Conservation (phyloP, 2,329 filamentous ascomycete genomes). For the Scedosporium aurantiacum region DNA sequence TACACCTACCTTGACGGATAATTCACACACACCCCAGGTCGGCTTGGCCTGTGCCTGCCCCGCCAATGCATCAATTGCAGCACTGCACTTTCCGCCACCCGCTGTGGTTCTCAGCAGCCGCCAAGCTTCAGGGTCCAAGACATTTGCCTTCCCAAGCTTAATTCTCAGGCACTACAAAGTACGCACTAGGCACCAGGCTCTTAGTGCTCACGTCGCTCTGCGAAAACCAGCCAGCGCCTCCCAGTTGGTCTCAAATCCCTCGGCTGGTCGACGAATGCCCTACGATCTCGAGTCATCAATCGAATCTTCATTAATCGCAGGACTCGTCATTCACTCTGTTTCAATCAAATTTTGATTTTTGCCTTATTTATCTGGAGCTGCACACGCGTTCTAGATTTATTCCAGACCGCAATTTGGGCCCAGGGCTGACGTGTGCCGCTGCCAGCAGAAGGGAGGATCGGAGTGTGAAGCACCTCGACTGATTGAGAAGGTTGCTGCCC, state of each 20-base stretch:
- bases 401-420: background rate
- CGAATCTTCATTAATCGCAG: background rate
- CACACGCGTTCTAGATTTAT: background rate
- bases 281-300: background rate
- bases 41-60: background rate
- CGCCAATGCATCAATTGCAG: background rate
- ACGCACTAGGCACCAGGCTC: background rate
- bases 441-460: background rate
- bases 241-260: no score
- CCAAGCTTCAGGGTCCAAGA: background rate
- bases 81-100: no score
- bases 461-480: background rate
- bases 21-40: background rate
- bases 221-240: no score
- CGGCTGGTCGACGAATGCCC: no score
- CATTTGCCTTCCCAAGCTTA: background rate
- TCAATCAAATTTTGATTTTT: background rate
- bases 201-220: background rate
- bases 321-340: background rate
- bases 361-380: background rate
- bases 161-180: no score
- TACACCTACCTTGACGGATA: background rate
- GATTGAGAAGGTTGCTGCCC: background rate
- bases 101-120: background rate
- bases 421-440: background rate